phyloP scores from a whole-genome alignment of 768 basidiomycete species.

The Serendipita sp. region DNA sequence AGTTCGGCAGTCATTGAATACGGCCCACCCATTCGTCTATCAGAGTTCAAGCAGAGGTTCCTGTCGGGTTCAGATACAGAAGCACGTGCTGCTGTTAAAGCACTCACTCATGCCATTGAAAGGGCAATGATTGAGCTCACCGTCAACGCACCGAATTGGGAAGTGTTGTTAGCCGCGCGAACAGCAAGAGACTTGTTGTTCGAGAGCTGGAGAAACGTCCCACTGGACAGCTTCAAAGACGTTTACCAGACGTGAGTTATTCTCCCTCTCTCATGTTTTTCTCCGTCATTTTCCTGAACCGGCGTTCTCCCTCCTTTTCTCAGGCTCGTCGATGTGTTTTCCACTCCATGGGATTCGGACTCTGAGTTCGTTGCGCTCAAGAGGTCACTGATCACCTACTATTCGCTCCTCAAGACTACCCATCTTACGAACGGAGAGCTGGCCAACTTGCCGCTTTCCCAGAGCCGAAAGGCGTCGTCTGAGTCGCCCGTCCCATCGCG shows the following conservation, averaged over 20 bases:
- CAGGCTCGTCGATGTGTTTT: slow-evolving; percentile 81
- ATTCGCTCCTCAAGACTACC: slow-evolving; percentile 68
- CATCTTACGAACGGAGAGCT: slow-evolving; percentile 76
- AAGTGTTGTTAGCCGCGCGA: slow-evolving; percentile 73
- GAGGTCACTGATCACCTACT: slow-evolving; percentile 67
- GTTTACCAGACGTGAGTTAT: slow-evolving; percentile 91
- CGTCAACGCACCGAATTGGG: slow-evolving; percentile 92
- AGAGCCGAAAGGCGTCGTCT: slow-evolving; percentile 41
- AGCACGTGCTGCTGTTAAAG: slow-evolving; percentile 68
- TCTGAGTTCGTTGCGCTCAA: slow-evolving; percentile 46
- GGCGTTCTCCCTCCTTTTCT: no score
- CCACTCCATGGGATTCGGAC: slow-evolving; percentile 40
- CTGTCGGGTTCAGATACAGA: slow-evolving; percentile 50
- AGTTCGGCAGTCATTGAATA: slow-evolving; percentile 72
- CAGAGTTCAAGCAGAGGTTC: slow-evolving; percentile 63
- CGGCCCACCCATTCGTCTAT: slow-evolving; percentile 64
- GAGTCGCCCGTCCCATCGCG: slow-evolving; percentile 67
- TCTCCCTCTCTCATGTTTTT: no score
- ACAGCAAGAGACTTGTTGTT: slow-evolving; percentile 90
- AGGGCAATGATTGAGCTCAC: slow-evolving; percentile 54
- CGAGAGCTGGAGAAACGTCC: slow-evolving; percentile 62
- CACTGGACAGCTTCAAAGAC: slow-evolving; percentile 64
- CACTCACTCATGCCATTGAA: slow-evolving; percentile 63
- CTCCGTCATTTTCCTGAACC: no score
- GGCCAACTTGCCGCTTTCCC: slow-evolving; percentile 69